A percentile compares a stretch with the other conserved stretches of the same genome.
These are phyloP conservation scores for Zanthoxylum bungeanum DNA, from an alignment of 345 rosid species.

Conservation along the genomic window DNA sequence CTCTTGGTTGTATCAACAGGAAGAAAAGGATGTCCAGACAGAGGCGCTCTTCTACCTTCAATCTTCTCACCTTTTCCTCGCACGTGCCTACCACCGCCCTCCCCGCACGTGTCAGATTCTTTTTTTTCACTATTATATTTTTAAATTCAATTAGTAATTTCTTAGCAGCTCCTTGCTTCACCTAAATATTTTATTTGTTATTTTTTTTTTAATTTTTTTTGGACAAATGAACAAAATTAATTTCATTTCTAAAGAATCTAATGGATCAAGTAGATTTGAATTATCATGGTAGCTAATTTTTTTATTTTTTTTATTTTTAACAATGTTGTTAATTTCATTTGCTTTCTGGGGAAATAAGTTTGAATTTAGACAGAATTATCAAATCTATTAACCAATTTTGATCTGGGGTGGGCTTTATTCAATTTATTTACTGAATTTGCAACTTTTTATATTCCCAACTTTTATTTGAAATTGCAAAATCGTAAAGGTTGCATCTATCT, in stretches of 20 bases:
- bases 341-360: too few relatives aligned
- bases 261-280: background rate
- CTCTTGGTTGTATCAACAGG: constrained; percentile 54
- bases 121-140: background rate
- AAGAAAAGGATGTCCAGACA: constrained; percentile 90
- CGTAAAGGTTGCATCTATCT: background rate
- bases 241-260: too few relatives aligned
- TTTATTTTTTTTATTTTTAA: background rate
- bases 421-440: background rate
- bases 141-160: background rate
- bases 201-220: too few relatives aligned
- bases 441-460: too few relatives aligned
- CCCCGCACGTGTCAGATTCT: constrained; percentile 75
- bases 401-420: background rate
- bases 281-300: background rate
- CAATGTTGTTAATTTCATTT: background rate
- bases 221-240: too few relatives aligned
- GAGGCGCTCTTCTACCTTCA: constrained; percentile 66
- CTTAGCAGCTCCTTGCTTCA: background rate
- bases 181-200: too few relatives aligned
- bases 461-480: background rate
- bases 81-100: constrained; percentile 52
- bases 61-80: constrained; percentile 38
- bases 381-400: background rate
- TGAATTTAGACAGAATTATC: background rate